Conservation (phyloP, 108 stramenopile genomes). For the Pseudonitzschia multiseries region DNA sequence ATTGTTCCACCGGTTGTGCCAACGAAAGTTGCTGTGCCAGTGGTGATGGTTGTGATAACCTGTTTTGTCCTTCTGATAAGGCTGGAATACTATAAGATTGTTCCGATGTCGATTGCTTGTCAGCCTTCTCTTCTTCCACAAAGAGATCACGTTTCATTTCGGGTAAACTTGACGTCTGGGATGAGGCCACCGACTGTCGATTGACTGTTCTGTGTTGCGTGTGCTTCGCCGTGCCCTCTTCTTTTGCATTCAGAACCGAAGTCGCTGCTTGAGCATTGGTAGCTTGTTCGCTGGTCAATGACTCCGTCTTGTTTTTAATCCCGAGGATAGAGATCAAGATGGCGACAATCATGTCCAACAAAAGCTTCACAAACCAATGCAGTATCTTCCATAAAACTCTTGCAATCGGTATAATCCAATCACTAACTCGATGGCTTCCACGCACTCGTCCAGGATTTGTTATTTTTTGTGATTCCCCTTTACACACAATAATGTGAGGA, state of each 20-base stretch:
- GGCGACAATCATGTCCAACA: not conserved
- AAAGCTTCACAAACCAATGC: not conserved
- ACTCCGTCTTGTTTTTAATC: too few relatives aligned
- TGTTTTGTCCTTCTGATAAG: too few relatives aligned
- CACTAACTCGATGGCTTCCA: not conserved
- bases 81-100: too few relatives aligned
- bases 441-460: not conserved
- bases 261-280: not conserved
- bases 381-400: not conserved
- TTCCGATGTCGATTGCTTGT: too few relatives aligned
- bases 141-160: too few relatives aligned
- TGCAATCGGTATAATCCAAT: not conserved
- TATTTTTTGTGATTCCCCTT: not conserved
- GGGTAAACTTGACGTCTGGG: too few relatives aligned
- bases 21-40: not conserved
- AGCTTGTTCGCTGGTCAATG: not conserved
- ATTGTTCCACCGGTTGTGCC: not conserved
- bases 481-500: conserved; percentile 9
- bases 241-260: not conserved
- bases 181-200: too few relatives aligned
- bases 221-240: not conserved
- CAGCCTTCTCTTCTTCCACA: too few relatives aligned
- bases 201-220: too few relatives aligned
- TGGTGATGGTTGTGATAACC: not conserved
- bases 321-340: not conserved